Conservation (phyloP, 495 filamentous ascomycete genomes). For the Penicillium angulare region DNA sequence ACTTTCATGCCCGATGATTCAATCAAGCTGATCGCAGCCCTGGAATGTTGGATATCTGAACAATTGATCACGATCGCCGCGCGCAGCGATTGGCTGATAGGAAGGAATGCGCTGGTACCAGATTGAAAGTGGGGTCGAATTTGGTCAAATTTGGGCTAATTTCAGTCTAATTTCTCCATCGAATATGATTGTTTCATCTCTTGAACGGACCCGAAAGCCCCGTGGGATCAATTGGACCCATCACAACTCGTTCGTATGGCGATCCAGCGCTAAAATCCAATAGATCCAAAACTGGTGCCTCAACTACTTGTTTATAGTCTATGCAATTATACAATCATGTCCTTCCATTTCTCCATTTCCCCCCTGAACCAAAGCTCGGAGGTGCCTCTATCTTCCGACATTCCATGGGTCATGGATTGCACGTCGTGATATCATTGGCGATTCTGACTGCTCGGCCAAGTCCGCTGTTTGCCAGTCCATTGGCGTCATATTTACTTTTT, state of each 20-base stretch:
- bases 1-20: constrained; percentile 5
- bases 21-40: not conserved
- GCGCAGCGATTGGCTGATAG: constrained; percentile 3
- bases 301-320: not conserved
- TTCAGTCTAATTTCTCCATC: not conserved
- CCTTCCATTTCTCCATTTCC: not conserved
- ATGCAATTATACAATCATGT: too few relatives aligned
- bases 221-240: constrained; percentile 6
- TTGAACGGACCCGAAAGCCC: not conserved
- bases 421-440: constrained; percentile 7
- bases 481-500: constrained; percentile 2
- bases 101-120: constrained; percentile 4
- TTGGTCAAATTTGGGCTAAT: too few relatives aligned
- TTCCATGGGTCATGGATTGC: not conserved
- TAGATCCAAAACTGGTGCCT: not conserved
- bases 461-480: not conserved
- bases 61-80: constrained; percentile 4
- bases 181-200: constrained; percentile 15
- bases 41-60: constrained; percentile 4
- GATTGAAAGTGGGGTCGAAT: not conserved
- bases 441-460: not conserved
- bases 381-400: constrained; percentile 2
- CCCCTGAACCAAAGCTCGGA: not conserved
- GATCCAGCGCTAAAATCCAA: constrained; percentile 1
- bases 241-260: constrained; percentile 4